Evolutionary conservation across 1,284 basidiomycete genomes (phyloP), one percentile per base, ranked within the genome.

Genomic region (Puccinia polysora): DNA sequence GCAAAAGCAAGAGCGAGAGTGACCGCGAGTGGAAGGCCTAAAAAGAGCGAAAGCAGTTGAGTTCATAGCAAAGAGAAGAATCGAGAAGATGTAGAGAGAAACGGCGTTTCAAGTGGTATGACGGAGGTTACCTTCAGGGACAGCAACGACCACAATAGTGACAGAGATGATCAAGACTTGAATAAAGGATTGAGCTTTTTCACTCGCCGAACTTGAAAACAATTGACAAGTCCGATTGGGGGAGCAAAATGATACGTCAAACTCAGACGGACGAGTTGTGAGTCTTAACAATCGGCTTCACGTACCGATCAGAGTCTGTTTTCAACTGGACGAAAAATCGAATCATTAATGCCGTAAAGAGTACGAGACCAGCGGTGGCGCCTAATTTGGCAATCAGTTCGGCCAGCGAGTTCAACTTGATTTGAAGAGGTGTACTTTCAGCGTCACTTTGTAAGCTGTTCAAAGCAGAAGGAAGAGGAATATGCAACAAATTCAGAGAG

Each of bases 371-470:
- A 34, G 74, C 74, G 2, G 74, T 49, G 18, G 68, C 69, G 20
- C 73, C 74, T 15, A 75, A 40, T 62, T 75, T 75, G 28, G 74
- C 74, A 23, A 75, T 75, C 1, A 59, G 52, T 58, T 75, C 74
- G 15, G 74, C 74, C 12, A 75, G 50, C 18, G 55, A 62, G 38
- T 73, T 74, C 14, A 75, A 47, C 45, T 75, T 73, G 20, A 53
- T 55, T 40, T 75, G 74, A 53, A 75, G 84, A 0, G 95, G 96
- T 0, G 96, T 97, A 75, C 87, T 86, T 78, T 93, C 91, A 1
- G 87, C 79, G 65, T 91, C 89, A 10, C 86, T 86, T 49, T 88
- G 88, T 43, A 96, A 62, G 88, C 89, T 90, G 68, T 2, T 23
- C 23, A 50, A 68, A 10, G 30, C 23, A 30, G n/a, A n/a, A n/a